phyloP scores from a whole-genome alignment of 148 eudicot genomes.

The Pharnaceum exiguum region DNA sequence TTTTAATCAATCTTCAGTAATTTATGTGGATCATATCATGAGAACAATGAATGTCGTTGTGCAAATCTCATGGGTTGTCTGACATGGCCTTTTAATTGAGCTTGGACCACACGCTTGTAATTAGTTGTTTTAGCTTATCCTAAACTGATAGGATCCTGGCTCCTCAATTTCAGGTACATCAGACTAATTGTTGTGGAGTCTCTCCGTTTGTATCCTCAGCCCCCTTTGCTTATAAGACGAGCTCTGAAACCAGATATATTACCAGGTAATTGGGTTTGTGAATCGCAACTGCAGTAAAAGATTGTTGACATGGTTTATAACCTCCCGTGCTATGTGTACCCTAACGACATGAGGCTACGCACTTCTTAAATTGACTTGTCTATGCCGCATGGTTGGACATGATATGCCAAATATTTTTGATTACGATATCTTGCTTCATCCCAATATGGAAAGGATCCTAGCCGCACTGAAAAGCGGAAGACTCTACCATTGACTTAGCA shows the following conservation, averaged over 20 bases:
- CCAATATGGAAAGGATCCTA: no score
- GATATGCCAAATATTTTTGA: no score
- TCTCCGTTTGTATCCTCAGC: slow-evolving; percentile 93
- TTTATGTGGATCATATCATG: no score
- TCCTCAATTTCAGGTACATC: slow-evolving; percentile 51
- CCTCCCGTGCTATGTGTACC: not conserved
- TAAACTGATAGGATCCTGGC: not conserved
- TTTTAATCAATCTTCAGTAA: no score
- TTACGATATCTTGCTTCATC: no score
- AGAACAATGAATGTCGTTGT: not conserved
- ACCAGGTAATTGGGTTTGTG: slow-evolving; percentile 52
- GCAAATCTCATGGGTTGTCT: not conserved
- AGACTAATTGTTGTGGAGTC: slow-evolving; percentile 85
- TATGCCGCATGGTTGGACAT: no score
- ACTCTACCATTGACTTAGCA: no score
- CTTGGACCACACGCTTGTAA: not conserved
- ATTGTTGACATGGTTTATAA: no score
- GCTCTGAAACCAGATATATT: slow-evolving; percentile 68
- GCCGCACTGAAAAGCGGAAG: no score
- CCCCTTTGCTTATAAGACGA: slow-evolving; percentile 95
- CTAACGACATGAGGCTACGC: not conserved
- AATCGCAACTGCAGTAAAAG: not conserved
- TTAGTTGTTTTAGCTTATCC: not conserved
- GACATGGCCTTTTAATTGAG: not conserved
- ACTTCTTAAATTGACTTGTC: not conserved